These are phyloP conservation scores for Leucocoprinus sp. DNA, from an alignment of 768 basidiomycete species.

Conservation along the genomic window DNA sequence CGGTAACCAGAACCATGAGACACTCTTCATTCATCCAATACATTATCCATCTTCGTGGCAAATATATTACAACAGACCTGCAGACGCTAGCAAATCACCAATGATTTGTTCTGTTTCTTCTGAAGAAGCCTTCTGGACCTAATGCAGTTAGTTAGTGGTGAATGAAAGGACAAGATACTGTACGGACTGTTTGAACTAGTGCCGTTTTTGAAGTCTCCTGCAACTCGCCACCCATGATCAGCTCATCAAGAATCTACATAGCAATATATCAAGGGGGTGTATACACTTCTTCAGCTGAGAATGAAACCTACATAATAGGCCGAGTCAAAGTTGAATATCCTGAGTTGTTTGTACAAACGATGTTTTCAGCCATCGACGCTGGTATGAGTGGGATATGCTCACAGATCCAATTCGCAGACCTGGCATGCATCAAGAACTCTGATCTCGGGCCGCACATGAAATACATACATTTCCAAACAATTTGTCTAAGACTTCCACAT, in stretches of 20 bases:
- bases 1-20: too few relatives aligned
- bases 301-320: conserved; percentile 67
- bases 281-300: background rate
- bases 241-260: conserved; percentile 76
- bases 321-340: conserved; percentile 97
- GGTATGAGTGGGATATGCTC: conserved; percentile 17
- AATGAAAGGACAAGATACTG: conserved; percentile 10
- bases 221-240: conserved; percentile 89
- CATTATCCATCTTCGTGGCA: background rate
- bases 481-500: conserved; percentile 84
- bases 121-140: background rate
- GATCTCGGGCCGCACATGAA: conserved; percentile 22
- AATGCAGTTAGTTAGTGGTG: background rate
- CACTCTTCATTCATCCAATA: too few relatives aligned
- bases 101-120: background rate
- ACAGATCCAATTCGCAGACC: conserved; percentile 94
- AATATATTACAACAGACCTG: conserved; percentile 3
- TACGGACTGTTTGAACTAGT: conserved; percentile 33
- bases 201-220: conserved; percentile 83
- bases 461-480: conserved; percentile 77
- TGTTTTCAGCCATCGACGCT: background rate
- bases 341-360: conserved; percentile 19
- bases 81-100: background rate
- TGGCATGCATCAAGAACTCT: conserved; percentile 47
- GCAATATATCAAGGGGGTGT: background rate